Percentiles rank a stretch among this genome's conserved stretches.
Evolutionary conservation across 2,329 filamentous ascomycete genomes (phyloP).

Genomic region (Trichoderma simmonsii): DNA sequence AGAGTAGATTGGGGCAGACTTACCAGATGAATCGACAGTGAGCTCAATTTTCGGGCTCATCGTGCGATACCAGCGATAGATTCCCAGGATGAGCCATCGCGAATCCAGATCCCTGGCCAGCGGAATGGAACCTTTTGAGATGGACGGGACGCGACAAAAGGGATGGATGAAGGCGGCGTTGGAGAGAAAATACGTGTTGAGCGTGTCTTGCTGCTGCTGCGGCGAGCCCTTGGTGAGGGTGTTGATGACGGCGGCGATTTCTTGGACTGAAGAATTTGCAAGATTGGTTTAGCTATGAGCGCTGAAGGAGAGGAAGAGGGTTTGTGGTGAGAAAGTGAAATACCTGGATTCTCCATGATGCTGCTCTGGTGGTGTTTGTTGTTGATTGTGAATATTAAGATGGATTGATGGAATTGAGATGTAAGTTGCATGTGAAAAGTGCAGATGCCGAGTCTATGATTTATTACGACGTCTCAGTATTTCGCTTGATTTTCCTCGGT

Average conservation of each 20-base stretch:
- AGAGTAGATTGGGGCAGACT: slow-evolving; percentile 16
- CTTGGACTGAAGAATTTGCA: slow-evolving; percentile 38
- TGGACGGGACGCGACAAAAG: slow-evolving; percentile 66
- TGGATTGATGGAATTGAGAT: background rate
- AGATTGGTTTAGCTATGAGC: background rate
- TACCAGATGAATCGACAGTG: slow-evolving; percentile 57
- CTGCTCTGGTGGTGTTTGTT: background rate
- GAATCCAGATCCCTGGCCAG: slow-evolving; percentile 52
- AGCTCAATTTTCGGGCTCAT: slow-evolving; percentile 71
- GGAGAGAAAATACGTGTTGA: slow-evolving; percentile 71
- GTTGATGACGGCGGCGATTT: slow-evolving; percentile 66
- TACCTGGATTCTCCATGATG: slow-evolving; percentile 45
- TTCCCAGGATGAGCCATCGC: slow-evolving; percentile 61
- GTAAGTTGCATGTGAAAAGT: background rate
- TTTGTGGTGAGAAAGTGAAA: too few relatives aligned
- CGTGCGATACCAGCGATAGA: slow-evolving; percentile 84
- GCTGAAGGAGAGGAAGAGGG: background rate
- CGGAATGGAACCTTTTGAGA: slow-evolving; percentile 42
- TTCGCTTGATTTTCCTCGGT: background rate
- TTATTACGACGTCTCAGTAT: background rate
- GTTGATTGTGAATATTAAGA: background rate
- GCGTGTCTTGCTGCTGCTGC: slow-evolving; percentile 59
- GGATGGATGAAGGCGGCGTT: slow-evolving; percentile 75
- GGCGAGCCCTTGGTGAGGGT: slow-evolving; percentile 66
- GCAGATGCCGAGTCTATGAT: background rate